Conservation (phyloP, 805 yeast species). For the Grigorovia humatica region DNA sequence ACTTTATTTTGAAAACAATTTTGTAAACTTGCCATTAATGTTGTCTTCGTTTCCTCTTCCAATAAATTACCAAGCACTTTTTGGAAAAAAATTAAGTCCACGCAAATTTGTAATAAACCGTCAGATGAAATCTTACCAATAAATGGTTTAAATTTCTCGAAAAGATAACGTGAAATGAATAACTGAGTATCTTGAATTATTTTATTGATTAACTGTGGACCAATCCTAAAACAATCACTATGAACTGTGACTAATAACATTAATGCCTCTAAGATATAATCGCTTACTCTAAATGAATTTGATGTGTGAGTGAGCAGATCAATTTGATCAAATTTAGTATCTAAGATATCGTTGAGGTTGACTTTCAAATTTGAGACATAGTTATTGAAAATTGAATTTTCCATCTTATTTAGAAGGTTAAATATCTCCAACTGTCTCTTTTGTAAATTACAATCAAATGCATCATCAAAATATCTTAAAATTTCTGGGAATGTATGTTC, state of each 20-base stretch:
- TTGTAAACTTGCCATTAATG: constrained; percentile 23
- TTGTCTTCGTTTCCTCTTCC: constrained; percentile 25
- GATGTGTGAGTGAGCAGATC: constrained; percentile 35
- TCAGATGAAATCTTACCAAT: constrained; percentile 37
- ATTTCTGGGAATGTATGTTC: constrained; percentile 38
- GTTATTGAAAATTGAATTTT: constrained; percentile 42
- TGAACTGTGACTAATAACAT: constrained; percentile 42
- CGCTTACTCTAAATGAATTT: constrained; percentile 32
- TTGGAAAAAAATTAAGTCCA: constrained; percentile 46
- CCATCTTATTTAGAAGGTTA: constrained; percentile 37
- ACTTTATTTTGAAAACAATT: constrained; percentile 26
- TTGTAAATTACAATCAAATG: constrained; percentile 37
- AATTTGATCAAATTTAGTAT: constrained; percentile 31
- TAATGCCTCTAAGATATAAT: constrained; percentile 40
- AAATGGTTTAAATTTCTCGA: constrained; percentile 33
- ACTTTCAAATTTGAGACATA: constrained; percentile 42
- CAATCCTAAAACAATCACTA: constrained; percentile 39
- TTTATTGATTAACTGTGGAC: constrained; percentile 35
- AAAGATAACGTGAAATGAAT: constrained; percentile 28
- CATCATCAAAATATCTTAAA: constrained; percentile 39
- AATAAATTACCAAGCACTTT: constrained; percentile 20
- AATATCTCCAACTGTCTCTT: constrained; percentile 37
- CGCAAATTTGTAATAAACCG: constrained; percentile 41
- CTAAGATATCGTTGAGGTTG: constrained; percentile 31
- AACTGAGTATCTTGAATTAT: constrained; percentile 38